Percentiles rank a stretch among this genome's conserved stretches.
phyloP scores from a whole-genome alignment of 495 filamentous ascomycete genomes.

The Bryoglossum gracile region DNA sequence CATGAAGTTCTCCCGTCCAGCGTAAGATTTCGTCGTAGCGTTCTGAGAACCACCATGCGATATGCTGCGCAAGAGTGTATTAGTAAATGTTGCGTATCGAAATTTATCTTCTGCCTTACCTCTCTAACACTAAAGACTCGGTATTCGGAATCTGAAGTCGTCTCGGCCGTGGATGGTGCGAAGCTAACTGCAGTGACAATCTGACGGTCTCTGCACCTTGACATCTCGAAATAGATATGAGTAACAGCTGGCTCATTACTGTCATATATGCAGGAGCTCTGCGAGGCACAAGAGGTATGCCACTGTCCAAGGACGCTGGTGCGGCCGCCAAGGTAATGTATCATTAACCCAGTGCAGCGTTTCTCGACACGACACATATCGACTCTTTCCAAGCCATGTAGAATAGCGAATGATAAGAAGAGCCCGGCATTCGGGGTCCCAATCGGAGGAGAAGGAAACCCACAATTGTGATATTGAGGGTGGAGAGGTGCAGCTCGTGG shows the following conservation, averaged over 20 bases:
- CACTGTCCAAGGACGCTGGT: conserved; percentile 12
- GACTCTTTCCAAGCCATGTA: conserved; percentile 1
- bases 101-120: not conserved
- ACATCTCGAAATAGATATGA: conserved; percentile 10
- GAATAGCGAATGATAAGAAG: conserved; percentile 11
- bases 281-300: conserved; percentile 5
- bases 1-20: not conserved
- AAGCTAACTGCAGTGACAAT: conserved; percentile 11
- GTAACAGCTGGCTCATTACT: not conserved
- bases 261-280: conserved; percentile 8
- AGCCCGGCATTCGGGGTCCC: conserved; percentile 1
- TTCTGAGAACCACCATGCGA: conserved; percentile 14
- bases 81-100: conserved; percentile 3
- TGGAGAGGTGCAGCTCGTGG: no score
- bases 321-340: conserved; percentile 4
- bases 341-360: conserved; percentile 9
- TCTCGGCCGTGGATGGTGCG: not conserved
- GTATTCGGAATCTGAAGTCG: conserved; percentile 4
- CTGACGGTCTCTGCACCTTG: conserved; percentile 3
- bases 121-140: conserved; percentile 2
- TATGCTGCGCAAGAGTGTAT: conserved; percentile 4
- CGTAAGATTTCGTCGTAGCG: not conserved
- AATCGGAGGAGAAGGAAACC: not conserved
- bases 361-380: conserved; percentile 3
- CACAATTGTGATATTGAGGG: no score